Evolutionary conservation across 2,329 filamentous ascomycete species (phyloP).

Genomic region (Fusarium devonianum): DNA sequence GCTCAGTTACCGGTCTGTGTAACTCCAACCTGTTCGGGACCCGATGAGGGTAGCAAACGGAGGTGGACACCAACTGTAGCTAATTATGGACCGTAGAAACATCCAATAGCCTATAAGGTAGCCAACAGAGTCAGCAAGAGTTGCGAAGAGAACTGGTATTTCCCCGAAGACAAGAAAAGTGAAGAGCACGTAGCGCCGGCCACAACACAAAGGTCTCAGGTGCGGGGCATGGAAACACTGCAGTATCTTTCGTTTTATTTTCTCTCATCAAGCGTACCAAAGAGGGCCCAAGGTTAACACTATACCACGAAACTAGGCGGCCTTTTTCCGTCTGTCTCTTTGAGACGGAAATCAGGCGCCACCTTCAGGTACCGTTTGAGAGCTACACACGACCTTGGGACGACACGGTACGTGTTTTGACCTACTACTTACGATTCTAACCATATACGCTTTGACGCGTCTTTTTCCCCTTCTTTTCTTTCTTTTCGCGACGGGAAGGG

Average conservation of each 20-base stretch:
- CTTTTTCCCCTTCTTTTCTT: slow-evolving; percentile 7
- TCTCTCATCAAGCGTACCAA: too few species aligned
- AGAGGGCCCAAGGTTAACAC: too few species aligned
- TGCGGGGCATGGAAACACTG: slow-evolving; percentile 10
- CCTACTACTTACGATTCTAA: too few species aligned
- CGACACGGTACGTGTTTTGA: too few species aligned
- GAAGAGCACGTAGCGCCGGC: slow-evolving; percentile 17
- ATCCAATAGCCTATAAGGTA: background rate
- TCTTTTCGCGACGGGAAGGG: slow-evolving; percentile 12
- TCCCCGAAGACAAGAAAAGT: slow-evolving; percentile 8
- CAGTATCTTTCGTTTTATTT: too few species aligned
- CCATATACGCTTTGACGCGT: too few species aligned
- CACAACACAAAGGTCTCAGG: slow-evolving; percentile 7
- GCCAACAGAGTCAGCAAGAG: slow-evolving; percentile 12
- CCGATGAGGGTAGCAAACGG: slow-evolving; percentile 4
- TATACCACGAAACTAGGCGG: too few species aligned
- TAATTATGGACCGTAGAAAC: slow-evolving; percentile 12
- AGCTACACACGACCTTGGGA: slow-evolving; percentile 12
- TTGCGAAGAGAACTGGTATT: slow-evolving; percentile 18
- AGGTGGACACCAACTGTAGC: slow-evolving; percentile 8
- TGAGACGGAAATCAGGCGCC: slow-evolving; percentile 5
- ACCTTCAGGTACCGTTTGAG: slow-evolving; percentile 3
- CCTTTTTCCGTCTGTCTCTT: too few species aligned
- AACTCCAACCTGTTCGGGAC: slow-evolving; percentile 14
- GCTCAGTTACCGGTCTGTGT: slow-evolving; percentile 12